Conservation (phyloP, 73 alveolate genomes). For the Uronychia binucleata region DNA sequence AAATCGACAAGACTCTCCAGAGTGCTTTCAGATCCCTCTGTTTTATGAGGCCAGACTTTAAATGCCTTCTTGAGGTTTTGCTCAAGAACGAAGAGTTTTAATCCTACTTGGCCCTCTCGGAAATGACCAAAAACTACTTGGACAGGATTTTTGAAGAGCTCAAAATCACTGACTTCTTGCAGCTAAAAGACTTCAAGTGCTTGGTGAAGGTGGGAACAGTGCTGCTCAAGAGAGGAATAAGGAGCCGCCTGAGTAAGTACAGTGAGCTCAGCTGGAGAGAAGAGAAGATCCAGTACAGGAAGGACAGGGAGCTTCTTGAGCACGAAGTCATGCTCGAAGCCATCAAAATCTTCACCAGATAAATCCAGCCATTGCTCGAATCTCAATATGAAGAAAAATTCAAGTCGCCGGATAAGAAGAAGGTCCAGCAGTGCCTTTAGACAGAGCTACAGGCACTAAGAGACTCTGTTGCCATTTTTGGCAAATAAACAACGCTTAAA, state of each 20-base stretch:
- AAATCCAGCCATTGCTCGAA: too few relatives aligned
- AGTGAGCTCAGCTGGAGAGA: neutral
- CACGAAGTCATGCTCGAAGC: neutral
- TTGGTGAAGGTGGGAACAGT: neutral
- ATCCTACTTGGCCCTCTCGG: neutral
- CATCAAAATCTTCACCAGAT: neutral
- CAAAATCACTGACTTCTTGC: neutral
- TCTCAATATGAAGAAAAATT: too few relatives aligned
- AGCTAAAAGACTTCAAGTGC: neutral
- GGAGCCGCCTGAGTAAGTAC: neutral
- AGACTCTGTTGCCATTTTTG: too few relatives aligned
- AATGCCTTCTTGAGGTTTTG: neutral
- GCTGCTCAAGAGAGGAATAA: neutral
- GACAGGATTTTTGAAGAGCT: neutral
- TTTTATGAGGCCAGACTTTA: constrained; percentile 1
- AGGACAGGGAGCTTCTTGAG: neutral
- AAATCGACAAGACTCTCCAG: neutral
- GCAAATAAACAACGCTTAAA: neutral
- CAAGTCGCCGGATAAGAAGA: too few relatives aligned
- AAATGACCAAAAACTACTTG: neutral
- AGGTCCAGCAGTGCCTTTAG: too few relatives aligned
- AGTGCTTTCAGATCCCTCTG: neutral
- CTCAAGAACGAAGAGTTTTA: neutral
- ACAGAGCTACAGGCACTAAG: too few relatives aligned
- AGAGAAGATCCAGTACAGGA: neutral